phyloP scores from a whole-genome alignment of 2,329 filamentous ascomycete species.

The Beauveria caledonica region DNA sequence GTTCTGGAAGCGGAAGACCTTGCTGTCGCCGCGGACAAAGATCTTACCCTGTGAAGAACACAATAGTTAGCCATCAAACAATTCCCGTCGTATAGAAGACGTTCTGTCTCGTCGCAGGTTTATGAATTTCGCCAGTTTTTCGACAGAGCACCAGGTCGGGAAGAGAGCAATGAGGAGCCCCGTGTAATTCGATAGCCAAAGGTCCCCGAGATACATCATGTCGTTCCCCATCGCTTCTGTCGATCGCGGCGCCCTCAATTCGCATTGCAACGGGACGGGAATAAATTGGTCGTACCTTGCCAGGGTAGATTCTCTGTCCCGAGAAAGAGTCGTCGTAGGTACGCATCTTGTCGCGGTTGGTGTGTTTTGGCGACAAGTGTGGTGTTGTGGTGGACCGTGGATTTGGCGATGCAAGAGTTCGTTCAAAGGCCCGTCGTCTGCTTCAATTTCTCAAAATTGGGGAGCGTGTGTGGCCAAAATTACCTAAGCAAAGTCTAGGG shows the following conservation, averaged over 20 bases:
- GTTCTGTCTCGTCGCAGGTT: not conserved
- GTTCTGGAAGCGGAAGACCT: constrained; percentile 99
- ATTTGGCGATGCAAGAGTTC: constrained; percentile 31
- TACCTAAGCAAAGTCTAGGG: constrained; percentile 27
- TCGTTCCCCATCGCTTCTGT: constrained; percentile 6
- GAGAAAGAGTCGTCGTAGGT: constrained; percentile 61
- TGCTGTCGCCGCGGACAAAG: constrained; percentile 99
- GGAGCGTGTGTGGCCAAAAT: constrained; percentile 27
- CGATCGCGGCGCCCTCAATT: constrained; percentile 1
- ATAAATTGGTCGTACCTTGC: constrained; percentile 46
- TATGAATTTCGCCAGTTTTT: not conserved
- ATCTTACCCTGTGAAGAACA: constrained; percentile 75
- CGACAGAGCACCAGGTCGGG: not conserved
- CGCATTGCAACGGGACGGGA: not conserved
- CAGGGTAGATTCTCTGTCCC: constrained; percentile 59
- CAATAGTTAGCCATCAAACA: constrained; percentile 21
- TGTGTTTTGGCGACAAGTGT: constrained; percentile 33
- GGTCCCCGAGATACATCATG: not conserved
- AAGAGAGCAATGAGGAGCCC: constrained; percentile 1
- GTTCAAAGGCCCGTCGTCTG: constrained; percentile 24
- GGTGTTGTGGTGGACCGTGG: constrained; percentile 31
- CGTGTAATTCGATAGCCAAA: not conserved
- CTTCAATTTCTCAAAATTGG: constrained; percentile 33
- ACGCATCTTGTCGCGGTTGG: constrained; percentile 48
- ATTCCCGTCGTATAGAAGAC: not conserved